Percentiles rank a stretch among this genome's conserved stretches.
Evolutionary conservation across 352 stramenopile species (phyloP).

Genomic region (Phytophthora podocarpi): DNA sequence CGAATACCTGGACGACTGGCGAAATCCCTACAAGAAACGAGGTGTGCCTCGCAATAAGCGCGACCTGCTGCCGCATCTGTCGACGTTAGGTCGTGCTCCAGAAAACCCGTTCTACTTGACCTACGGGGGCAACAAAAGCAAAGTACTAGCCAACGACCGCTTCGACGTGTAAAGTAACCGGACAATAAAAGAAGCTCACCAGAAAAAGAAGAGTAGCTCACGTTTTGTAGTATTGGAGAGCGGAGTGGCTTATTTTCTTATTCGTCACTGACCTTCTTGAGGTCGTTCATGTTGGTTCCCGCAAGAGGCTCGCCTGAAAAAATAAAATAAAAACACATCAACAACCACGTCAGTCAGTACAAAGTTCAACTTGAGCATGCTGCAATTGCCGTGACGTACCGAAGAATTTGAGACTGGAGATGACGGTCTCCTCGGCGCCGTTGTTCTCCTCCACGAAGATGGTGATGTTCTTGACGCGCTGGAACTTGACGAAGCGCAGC

Average conservation of each 20-base stretch:
- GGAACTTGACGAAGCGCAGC: conserved; percentile 85
- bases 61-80: conserved; percentile 54
- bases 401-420: conserved; percentile 74
- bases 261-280: conserved; percentile 85
- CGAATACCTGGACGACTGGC: conserved; percentile 64
- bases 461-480: conserved; percentile 76
- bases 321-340: conserved; percentile 15
- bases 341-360: not conserved
- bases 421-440: conserved; percentile 58
- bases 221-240: conserved; percentile 1
- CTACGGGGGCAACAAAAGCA: conserved; percentile 67
- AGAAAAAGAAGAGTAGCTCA: not conserved
- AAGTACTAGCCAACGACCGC: conserved; percentile 67
- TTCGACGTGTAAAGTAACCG: conserved; percentile 55
- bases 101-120: conserved; percentile 65
- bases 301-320: conserved; percentile 64
- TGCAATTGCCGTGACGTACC: too few relatives aligned
- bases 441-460: conserved; percentile 85
- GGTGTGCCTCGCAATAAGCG: conserved; percentile 51
- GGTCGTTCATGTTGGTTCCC: conserved; percentile 87
- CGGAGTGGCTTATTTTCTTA: conserved; percentile 35
- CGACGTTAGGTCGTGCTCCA: conserved; percentile 47
- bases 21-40: conserved; percentile 77
- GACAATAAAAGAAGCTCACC: conserved; percentile 1
- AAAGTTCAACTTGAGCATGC: not conserved